Evolutionary conservation across 2,329 filamentous ascomycete species (phyloP), one percentile per base, ranked within the genome.

Genomic region (Penicillium sp.): DNA sequence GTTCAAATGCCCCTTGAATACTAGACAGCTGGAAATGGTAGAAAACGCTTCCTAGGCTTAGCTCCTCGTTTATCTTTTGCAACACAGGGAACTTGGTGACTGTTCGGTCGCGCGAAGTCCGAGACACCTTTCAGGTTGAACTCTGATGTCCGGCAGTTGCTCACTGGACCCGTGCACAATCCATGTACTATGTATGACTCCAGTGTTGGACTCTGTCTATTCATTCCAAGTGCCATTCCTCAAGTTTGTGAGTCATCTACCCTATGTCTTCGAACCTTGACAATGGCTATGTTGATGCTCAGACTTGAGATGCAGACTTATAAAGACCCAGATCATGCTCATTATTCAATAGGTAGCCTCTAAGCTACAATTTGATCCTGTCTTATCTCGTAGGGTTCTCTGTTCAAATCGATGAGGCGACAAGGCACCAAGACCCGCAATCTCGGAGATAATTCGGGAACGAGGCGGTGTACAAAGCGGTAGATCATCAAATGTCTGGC

Each of bases 401-500:
- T 3, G 24, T 26, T 26, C 24, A 5, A 29, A 9, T 29, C 28
- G 28, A 29, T 29, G 12, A 29, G 28, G 28, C 28, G 28, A 29
- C 10, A 29, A 29, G 28, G 10, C 28, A 29, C 7, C 28, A 12
- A 29, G 28, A 12, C 28, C 10, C 28, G 28, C 8, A 29, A 1
- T 10, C 12, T 9, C 28, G 28, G 28, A 29, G 28, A 29, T 29
- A 29, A 29, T 9, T 29, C 28, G 28, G 28, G 28, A 1, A 8
- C 10, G 10, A 29, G 28, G 28, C 28, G 28, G 28, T 12, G 28
- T 29, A 10, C 7, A 9, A 29, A 29, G 28, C 28, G 28, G 28
- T 29, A 9, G 10, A 9, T 10, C 28, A 5, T 29, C 3, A 9
- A 10, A 53, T 60, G 44, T 50, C 57, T 16, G 58, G 59, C 61